Evolutionary conservation across 2,329 filamentous ascomycete species (phyloP).

Genomic region (Stachybotrys chlorohalonatus): DNA sequence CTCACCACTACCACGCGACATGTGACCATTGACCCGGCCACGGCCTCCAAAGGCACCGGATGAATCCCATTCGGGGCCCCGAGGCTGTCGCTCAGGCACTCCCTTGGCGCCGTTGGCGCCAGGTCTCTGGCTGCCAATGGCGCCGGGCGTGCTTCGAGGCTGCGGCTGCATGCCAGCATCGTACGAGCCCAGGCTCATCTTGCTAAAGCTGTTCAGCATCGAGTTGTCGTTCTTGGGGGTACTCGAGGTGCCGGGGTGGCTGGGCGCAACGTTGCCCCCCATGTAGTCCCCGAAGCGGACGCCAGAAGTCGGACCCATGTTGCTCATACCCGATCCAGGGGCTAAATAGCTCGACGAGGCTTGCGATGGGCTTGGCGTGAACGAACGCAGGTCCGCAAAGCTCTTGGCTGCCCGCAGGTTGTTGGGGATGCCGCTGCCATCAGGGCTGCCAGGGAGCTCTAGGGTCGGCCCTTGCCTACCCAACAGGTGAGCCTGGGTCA

Average conservation of each 20-base stretch:
- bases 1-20: conserved; percentile 52
- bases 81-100: conserved; percentile 53
- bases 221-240: conserved; percentile 28
- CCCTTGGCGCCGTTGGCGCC: conserved; percentile 36
- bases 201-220: conserved; percentile 39
- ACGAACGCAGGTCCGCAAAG: conserved; percentile 89
- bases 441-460: conserved; percentile 74
- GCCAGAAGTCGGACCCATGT: conserved; percentile 32
- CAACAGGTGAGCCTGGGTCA: conserved; percentile 62
- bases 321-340: conserved; percentile 39
- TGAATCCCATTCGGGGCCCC: conserved; percentile 53
- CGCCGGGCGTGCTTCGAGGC: conserved; percentile 43
- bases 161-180: conserved; percentile 32
- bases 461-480: conserved; percentile 79
- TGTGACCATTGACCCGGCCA: conserved; percentile 49
- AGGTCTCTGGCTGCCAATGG: conserved; percentile 58
- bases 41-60: conserved; percentile 43
- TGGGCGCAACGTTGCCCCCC: conserved; percentile 24
- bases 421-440: conserved; percentile 53
- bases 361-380: conserved; percentile 89
- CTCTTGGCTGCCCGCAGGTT: conserved; percentile 92
- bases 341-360: conserved; percentile 65
- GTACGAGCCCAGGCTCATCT: conserved; percentile 41
- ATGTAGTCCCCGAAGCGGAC: conserved; percentile 39
- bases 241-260: conserved; percentile 22